These are phyloP conservation scores for Microcyclospora tardicrescens DNA, from an alignment of 2,329 filamentous ascomycete species.

Conservation along the genomic window DNA sequence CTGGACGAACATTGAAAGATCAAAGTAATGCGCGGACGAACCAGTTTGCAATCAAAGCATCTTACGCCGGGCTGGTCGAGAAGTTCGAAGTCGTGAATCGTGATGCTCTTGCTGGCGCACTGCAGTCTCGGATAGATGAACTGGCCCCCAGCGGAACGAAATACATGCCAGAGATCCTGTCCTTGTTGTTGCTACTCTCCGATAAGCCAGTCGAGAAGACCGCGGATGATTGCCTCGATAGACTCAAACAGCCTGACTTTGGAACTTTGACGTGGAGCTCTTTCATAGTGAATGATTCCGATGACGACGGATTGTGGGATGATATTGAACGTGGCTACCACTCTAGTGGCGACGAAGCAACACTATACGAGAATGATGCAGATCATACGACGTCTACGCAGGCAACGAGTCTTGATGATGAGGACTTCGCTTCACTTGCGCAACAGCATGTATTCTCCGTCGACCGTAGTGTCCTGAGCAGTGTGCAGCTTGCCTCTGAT, in stretches of 20 bases:
- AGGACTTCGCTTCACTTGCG: conserved; percentile 24
- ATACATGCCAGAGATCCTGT: conserved; percentile 68
- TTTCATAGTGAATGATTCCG: conserved; percentile 61
- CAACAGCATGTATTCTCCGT: conserved; percentile 15
- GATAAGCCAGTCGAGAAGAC: conserved; percentile 65
- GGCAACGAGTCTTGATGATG: conserved; percentile 26
- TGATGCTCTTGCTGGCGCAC: conserved; percentile 63
- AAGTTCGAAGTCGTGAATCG: conserved; percentile 70
- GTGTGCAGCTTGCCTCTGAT: too few relatives aligned
- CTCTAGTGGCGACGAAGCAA: conserved; percentile 46
- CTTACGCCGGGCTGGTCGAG: conserved; percentile 52
- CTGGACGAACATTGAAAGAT: conserved; percentile 27
- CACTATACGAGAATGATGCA: conserved; percentile 19
- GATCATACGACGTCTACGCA: conserved; percentile 19
- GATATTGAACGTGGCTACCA: conserved; percentile 53
- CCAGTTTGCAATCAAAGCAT: conserved; percentile 34
- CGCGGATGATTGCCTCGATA: conserved; percentile 20
- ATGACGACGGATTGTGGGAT: conserved; percentile 56
- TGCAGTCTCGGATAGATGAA: conserved; percentile 46
- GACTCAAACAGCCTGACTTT: neutral
- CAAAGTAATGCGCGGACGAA: conserved; percentile 34
- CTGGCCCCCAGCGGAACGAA: conserved; percentile 41
- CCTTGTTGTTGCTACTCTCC: conserved; percentile 67
- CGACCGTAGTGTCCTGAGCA: conserved; percentile 16
- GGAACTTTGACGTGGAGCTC: conserved; percentile 59